These are phyloP conservation scores for Sugiyamaella novakii DNA, from an alignment of 1,139 yeast genomes.

Conservation along the genomic window DNA sequence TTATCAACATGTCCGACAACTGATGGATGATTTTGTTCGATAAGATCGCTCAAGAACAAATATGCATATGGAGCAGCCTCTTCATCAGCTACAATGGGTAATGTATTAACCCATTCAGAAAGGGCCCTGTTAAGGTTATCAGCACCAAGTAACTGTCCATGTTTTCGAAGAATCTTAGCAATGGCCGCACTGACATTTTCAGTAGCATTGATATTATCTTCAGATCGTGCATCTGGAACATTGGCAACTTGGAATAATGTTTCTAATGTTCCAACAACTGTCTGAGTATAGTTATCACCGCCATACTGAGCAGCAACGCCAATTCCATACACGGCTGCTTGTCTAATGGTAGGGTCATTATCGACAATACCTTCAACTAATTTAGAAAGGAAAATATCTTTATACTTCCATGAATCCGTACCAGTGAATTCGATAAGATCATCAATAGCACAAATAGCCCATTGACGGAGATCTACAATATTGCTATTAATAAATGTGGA, in stretches of 20 bases:
- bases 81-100: conserved; percentile 82
- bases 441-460: conserved; percentile 79
- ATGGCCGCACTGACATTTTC: conserved; percentile 84
- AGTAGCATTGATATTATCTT: conserved; percentile 82
- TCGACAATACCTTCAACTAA: conserved; percentile 62
- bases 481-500: conserved; percentile 53
- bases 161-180: conserved; percentile 61
- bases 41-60: conserved; percentile 71
- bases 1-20: conserved; percentile 60
- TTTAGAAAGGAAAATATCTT: conserved; percentile 63
- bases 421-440: conserved; percentile 84
- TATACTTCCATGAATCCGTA: conserved; percentile 61
- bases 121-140: conserved; percentile 66
- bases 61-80: conserved; percentile 92
- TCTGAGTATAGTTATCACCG: conserved; percentile 62
- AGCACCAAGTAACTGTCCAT: conserved; percentile 51
- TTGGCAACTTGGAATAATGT: conserved; percentile 73
- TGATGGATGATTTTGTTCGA: conserved; percentile 67
- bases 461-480: conserved; percentile 66
- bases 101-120: conserved; percentile 74
- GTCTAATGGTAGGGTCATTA: conserved; percentile 72
- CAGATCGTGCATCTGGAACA: conserved; percentile 83
- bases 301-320: conserved; percentile 87
- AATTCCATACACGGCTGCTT: conserved; percentile 81
- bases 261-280: conserved; percentile 68